phyloP scores from a whole-genome alignment of 768 basidiomycete species.

The Calvatia gigantea region DNA sequence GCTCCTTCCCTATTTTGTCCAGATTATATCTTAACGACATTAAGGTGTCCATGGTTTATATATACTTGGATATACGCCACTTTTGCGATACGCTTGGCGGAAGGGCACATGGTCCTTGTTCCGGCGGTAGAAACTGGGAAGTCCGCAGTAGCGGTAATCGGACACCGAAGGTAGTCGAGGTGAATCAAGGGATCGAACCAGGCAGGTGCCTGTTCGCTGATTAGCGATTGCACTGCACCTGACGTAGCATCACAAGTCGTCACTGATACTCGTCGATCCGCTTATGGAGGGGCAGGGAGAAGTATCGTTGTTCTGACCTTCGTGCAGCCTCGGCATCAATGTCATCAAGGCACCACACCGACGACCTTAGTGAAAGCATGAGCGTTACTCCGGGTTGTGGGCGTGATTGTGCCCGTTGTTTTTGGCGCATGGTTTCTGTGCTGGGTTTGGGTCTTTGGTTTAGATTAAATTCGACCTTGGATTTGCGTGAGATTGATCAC shows the following conservation, averaged over 20 bases:
- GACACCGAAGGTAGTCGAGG: not conserved
- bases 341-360: not conserved
- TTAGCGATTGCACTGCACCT: too few species aligned
- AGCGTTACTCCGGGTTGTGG: constrained; percentile 8
- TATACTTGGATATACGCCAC: too few species aligned
- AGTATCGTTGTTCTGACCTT: not conserved
- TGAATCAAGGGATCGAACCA: not conserved
- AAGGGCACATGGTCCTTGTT: not conserved
- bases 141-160: not conserved
- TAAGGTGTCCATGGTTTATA: too few species aligned
- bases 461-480: not conserved
- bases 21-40: too few species aligned
- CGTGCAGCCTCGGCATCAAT: not conserved
- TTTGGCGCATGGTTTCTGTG: not conserved
- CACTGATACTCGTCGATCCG: not conserved
- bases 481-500: not conserved
- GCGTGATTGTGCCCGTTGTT: not conserved
- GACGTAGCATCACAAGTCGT: too few species aligned
- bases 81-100: too few species aligned
- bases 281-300: not conserved
- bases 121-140: not conserved
- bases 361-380: not conserved
- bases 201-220: not conserved
- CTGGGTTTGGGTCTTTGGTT: too few species aligned
- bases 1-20: too few species aligned